Evolutionary conservation across 306 rosid genomes (phyloP).

Genomic region (Gynostemma pentaphyllum): DNA sequence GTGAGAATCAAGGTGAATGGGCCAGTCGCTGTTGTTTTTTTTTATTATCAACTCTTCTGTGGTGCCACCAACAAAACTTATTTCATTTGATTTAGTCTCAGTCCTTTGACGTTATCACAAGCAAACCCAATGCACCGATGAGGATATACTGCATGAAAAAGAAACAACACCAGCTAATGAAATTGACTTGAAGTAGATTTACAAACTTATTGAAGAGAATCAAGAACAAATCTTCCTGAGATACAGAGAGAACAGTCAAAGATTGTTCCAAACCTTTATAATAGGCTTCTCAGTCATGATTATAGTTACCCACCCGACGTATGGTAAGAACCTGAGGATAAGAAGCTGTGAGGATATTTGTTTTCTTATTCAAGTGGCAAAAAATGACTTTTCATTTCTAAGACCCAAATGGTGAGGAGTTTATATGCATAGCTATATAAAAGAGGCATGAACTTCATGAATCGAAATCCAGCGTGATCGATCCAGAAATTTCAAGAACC

Average conservation of each 20-base stretch:
- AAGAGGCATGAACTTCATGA: neutral
- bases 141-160: slow-evolving; percentile 49
- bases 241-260: slow-evolving; percentile 4
- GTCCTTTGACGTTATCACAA: slow-evolving; percentile 67
- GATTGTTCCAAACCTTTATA: slow-evolving; percentile 47
- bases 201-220: neutral
- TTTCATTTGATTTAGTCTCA: slow-evolving; percentile 12
- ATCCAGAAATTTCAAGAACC: no score
- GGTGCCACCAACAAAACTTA: neutral
- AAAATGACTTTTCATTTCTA: neutral
- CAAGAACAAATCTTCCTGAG: neutral
- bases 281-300: slow-evolving; percentile 88
- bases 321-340: slow-evolving; percentile 69
- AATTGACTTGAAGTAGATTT: no score
- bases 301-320: slow-evolving; percentile 93
- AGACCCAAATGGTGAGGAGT: neutral
- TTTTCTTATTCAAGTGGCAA: neutral
- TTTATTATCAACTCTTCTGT: neutral
- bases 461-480: no score
- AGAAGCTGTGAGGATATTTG: neutral
- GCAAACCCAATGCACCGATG: slow-evolving; percentile 67
- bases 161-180: neutral
- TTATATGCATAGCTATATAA: neutral
- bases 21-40: neutral
- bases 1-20: neutral